A percentile compares a stretch with the other conserved stretches of the same genome.
Evolutionary conservation across 495 filamentous ascomycete genomes (phyloP).

Genomic region (Neurospora terricola): DNA sequence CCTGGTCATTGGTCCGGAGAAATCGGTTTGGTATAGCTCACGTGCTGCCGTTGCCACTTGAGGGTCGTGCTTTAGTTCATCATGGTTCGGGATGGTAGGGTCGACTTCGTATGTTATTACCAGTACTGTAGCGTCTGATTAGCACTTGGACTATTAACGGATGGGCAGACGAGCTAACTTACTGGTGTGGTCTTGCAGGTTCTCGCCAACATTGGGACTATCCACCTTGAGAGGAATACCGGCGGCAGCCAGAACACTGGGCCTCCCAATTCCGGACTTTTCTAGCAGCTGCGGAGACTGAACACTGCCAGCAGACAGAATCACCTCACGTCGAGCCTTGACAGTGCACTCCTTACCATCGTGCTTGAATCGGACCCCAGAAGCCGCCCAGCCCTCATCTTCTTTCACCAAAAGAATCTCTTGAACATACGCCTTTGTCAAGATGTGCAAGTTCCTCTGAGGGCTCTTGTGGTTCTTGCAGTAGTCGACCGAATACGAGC

Average conservation of each 20-base stretch:
- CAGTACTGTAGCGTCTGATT: slow-evolving; percentile 23
- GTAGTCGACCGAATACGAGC: slow-evolving; percentile 38
- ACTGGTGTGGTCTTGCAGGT: slow-evolving; percentile 48
- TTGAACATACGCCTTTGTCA: slow-evolving; percentile 29
- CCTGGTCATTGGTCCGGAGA: slow-evolving; percentile 11
- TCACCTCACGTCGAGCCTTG: slow-evolving; percentile 35
- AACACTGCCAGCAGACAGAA: slow-evolving; percentile 42
- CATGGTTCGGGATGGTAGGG: slow-evolving; percentile 27
- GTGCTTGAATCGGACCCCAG: slow-evolving; percentile 32
- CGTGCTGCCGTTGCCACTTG: slow-evolving; percentile 5
- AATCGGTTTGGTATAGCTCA: slow-evolving; percentile 8
- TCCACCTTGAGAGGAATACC: slow-evolving; percentile 35
- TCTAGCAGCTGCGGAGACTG: slow-evolving; percentile 47
- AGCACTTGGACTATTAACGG: background rate
- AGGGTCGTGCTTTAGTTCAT: slow-evolving; percentile 26
- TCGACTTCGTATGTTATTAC: slow-evolving; percentile 38
- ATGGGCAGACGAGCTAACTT: slow-evolving; percentile 5
- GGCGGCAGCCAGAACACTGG: slow-evolving; percentile 26
- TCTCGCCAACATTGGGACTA: slow-evolving; percentile 43
- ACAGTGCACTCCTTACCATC: slow-evolving; percentile 20
- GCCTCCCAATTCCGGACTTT: slow-evolving; percentile 45
- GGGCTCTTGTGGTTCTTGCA: slow-evolving; percentile 26
- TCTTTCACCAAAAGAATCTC: slow-evolving; percentile 25
- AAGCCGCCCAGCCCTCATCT: slow-evolving; percentile 23
- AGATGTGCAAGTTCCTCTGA: slow-evolving; percentile 32